Percentiles rank a stretch among this genome's conserved stretches.
Evolutionary conservation across 192 early-diverging fungal genomes (phyloP).

Genomic region (Funneliformis geosporum): DNA sequence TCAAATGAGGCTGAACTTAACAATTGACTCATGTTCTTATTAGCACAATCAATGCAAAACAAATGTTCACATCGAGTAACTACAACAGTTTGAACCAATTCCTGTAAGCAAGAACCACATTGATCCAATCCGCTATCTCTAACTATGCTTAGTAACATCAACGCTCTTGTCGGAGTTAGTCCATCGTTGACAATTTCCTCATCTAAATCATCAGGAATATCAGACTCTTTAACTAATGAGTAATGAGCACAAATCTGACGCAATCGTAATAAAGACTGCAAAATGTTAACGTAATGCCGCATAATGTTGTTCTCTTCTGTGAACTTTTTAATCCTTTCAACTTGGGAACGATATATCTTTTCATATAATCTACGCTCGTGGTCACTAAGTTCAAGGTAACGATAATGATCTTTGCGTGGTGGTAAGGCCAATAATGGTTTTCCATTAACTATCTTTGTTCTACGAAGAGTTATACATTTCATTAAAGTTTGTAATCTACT

Average conservation of each 20-base stretch:
- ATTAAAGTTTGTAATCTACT: constrained; percentile 65
- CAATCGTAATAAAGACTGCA: constrained; percentile 53
- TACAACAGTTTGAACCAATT: constrained; percentile 33
- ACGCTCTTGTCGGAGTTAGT: constrained; percentile 37
- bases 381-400: constrained; percentile 60
- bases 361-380: constrained; percentile 72
- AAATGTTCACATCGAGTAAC: constrained; percentile 45
- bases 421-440: constrained; percentile 80
- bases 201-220: constrained; percentile 31
- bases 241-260: constrained; percentile 45
- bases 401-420: constrained; percentile 56
- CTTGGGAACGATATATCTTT: constrained; percentile 63
- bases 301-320: constrained; percentile 62
- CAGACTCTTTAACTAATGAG: constrained; percentile 39
- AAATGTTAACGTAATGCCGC: constrained; percentile 70
- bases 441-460: constrained; percentile 83
- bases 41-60: constrained; percentile 44
- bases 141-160: constrained; percentile 35
- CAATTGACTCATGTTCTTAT: constrained; percentile 35
- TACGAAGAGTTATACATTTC: constrained; percentile 77
- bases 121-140: constrained; percentile 44
- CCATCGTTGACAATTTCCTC: constrained; percentile 36
- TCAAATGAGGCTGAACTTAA: constrained; percentile 29
- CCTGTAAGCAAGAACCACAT: constrained; percentile 38
- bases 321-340: constrained; percentile 58